These are phyloP conservation scores for Tagetes patula DNA, from an alignment of 129 eudicot genomes.

Conservation along the genomic window DNA sequence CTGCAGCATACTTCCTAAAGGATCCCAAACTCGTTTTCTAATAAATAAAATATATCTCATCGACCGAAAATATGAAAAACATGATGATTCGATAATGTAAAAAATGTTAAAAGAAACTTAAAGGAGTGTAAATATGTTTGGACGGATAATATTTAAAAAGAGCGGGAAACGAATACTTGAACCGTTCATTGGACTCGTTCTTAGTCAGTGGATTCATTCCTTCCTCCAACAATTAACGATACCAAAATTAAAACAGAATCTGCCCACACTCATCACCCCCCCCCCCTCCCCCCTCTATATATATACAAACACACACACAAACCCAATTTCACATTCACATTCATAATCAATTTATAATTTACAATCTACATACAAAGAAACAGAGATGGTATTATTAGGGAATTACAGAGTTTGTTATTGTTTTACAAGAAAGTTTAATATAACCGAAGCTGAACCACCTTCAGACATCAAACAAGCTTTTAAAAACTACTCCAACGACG, in stretches of 20 bases:
- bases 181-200: conserved; percentile 22
- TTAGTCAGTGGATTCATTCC: not conserved
- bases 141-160: conserved; percentile 12
- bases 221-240: conserved; percentile 13
- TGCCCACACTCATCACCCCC: not conserved
- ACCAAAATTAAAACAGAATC: conserved; percentile 9
- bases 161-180: conserved; percentile 31
- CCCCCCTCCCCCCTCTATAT: not conserved
- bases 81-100: too few relatives aligned
- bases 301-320: not conserved
- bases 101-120: too few relatives aligned
- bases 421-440: conserved; percentile 61
- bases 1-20: too few relatives aligned
- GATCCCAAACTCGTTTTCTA: too few relatives aligned
- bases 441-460: conserved; percentile 57
- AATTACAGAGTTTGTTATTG: conserved; percentile 66
- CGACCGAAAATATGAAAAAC: too few relatives aligned
- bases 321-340: not conserved
- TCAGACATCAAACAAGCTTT: conserved; percentile 56
- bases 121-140: not conserved
- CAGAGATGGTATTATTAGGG: conserved; percentile 47
- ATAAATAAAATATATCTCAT: too few relatives aligned
- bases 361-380: not conserved
- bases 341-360: not conserved
- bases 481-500: conserved; percentile 49